Percentiles rank a stretch among this genome's conserved stretches.
Conservation (phyloP, 2,329 filamentous ascomycete species). For the Botrytis deweyae region DNA sequence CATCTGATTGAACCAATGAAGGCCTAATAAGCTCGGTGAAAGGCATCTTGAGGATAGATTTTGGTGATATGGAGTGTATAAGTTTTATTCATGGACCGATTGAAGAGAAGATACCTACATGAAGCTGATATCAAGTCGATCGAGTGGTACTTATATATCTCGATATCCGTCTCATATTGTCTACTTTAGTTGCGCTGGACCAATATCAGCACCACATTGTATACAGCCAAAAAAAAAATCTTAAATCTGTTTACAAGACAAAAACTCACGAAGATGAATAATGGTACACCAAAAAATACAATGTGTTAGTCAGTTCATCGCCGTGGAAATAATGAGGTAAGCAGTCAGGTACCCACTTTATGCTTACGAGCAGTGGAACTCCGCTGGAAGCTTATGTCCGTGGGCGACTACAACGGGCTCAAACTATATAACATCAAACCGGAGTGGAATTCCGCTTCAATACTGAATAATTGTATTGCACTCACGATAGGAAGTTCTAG, state of each 20-base stretch:
- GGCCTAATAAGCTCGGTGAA: neutral
- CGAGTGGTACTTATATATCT: neutral
- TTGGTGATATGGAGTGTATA: too few species aligned
- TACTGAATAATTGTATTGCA: neutral
- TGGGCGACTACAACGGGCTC: neutral
- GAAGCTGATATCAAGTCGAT: neutral
- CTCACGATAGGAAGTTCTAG: neutral
- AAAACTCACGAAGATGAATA: neutral
- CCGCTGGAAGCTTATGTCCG: neutral
- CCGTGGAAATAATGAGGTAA: neutral
- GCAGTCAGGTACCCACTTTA: neutral
- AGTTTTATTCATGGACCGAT: neutral
- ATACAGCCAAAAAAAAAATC: neutral
- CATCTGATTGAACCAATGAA: neutral
- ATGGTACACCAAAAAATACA: neutral
- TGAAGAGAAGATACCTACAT: neutral
- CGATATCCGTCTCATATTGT: neutral
- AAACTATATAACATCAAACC: neutral
- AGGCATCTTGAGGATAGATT: constrained; percentile 3
- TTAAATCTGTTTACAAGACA: neutral
- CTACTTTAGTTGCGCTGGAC: neutral
- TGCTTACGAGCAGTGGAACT: neutral
- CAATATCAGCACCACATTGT: neutral
- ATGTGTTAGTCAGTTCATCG: neutral
- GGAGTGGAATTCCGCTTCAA: neutral